Base-by-base conservation (phyloP, 768 basidiomycete species). In the Dentipellis sp. region DNA sequence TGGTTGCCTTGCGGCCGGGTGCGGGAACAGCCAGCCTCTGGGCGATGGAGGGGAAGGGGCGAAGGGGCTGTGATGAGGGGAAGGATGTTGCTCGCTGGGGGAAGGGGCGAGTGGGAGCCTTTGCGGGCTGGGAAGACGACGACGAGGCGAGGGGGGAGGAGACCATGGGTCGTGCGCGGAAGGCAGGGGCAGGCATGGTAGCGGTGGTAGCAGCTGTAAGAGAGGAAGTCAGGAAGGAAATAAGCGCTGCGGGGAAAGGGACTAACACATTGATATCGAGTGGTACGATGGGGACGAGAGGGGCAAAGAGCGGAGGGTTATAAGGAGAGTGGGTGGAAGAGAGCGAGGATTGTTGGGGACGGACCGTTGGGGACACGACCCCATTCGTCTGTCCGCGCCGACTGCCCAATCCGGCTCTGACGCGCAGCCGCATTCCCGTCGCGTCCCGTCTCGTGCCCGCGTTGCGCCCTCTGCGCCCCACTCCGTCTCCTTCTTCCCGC, bases 11-110 rank as follows among this genome's bases (percentile, higher is more conserved):
- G 16, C 42, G 42, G 6, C 66, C 58, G 21, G 56, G 37, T 3
- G 53, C 12, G 10, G 55, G 53, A 4, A 45, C 59, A 2, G 53
- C 11, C 21, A 45, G 54, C n/a, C 39, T 34, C 63, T 73, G 72
- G 10, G 80, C 72, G 59, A 89, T 76, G 52, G 83, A 78, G 14
- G 86, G 76, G 68, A 92, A 92, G 34, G 91, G 91, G 23, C 91
- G 81, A 21, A 91, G 75, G 1, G 85, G 82, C 53, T 86, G 86
- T 37, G 90, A 92, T 1, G 78, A 70, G 5, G 84, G 80, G 67
- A 93, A 91, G 6, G 78, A 71, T 23, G 75, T 59, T 53, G 53
- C 52, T 45, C 68, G 36, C 54, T 55, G 50, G 48, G 53, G 16
- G 56, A 10, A 34, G 46, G 35, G 51, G 68, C 73, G 50, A 77